Base-by-base conservation (phyloP, 768 basidiomycete genomes). In the Exsudoporus frostii region DNA sequence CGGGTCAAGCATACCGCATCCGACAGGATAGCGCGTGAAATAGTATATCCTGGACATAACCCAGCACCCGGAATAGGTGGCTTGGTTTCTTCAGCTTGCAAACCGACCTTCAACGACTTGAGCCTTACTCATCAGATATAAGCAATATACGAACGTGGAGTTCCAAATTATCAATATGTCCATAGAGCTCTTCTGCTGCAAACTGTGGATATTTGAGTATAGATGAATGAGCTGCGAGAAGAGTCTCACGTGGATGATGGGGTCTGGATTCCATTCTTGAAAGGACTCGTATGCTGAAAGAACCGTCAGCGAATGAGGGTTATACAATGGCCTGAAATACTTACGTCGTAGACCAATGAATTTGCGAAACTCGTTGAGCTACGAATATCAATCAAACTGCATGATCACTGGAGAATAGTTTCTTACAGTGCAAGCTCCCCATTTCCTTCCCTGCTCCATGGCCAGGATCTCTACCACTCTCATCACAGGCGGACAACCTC, bases 21-120 rank as follows among this genome's bases (percentile, higher is more conserved):
- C 11, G 84, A 77, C 14, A 94, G 74, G 57, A 94, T 92, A n/a
- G 89, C 87, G 40, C 91, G 78, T 7, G 89, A 89, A 57, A 90
- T 86, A 5, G 91, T 92, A 71, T 84, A 91, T 25, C 89, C 88
- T 5, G 89, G 89, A 65, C 89, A 91, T 5, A 92, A 65, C 11
- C 90, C 90, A 7, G 87, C 84, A 7, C 89, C 91, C 1, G 82
- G 78, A 22, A 76, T 75, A 7, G 83, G 79, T 3, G 60, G 55
- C 63, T 91, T 92, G 3, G 86, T 63, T 59, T 90, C 76, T 66
- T 92, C 90, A 6, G 87, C 86, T 71, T 85, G 84, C 29, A 88
- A 68, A 10, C 86, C 86, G 29, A 83, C 79, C 80, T 82, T 51
- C 5, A 45, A 51, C 19, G 19, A 48, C 42, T 38, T 13, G 30